These are phyloP conservation scores for Omphalea diandra DNA, from an alignment of 441 rosid genomes.

Conservation along the genomic window DNA sequence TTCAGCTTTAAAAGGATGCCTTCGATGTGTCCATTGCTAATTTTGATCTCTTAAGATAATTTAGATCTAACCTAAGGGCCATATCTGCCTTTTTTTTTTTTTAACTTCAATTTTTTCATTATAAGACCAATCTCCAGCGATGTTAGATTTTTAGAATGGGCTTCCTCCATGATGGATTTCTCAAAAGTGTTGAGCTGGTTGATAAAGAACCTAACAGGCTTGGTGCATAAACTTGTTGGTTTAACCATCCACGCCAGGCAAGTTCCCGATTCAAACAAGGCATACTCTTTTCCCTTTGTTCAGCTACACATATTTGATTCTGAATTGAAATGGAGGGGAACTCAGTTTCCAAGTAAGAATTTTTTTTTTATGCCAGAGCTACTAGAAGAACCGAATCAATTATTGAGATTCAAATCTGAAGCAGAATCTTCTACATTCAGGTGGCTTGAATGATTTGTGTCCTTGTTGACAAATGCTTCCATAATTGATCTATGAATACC, in stretches of 20 bases:
- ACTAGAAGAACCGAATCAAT: conserved; percentile 29
- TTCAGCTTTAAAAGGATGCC: conserved; percentile 67
- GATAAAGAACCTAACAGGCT: conserved; percentile 30
- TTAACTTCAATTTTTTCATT: conserved; percentile 49
- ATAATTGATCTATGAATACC: conserved; percentile 78
- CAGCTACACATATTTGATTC: conserved; percentile 25
- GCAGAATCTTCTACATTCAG: conserved; percentile 30
- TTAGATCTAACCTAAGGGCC: conserved; percentile 52
- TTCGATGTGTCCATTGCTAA: conserved; percentile 60
- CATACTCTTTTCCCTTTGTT: conserved; percentile 41
- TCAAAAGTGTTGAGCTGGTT: conserved; percentile 38
- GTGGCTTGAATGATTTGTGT: conserved; percentile 20
- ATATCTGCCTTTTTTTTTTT: conserved; percentile 57
- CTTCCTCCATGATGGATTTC: conserved; percentile 58
- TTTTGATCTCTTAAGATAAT: conserved; percentile 59
- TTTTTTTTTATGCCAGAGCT: conserved; percentile 22
- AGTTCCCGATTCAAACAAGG: conserved; percentile 40
- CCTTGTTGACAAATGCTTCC: conserved; percentile 39
- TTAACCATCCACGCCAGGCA: conserved; percentile 31
- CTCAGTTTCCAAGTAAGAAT: conserved; percentile 25
- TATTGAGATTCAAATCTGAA: conserved; percentile 21
- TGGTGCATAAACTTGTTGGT: conserved; percentile 39
- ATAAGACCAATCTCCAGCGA: conserved; percentile 54
- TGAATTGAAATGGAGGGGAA: conserved; percentile 17
- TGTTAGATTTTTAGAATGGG: conserved; percentile 80